Evolutionary conservation across 192 early-diverging fungal species (phyloP).

Genomic region (Linnemannia zychae): DNA sequence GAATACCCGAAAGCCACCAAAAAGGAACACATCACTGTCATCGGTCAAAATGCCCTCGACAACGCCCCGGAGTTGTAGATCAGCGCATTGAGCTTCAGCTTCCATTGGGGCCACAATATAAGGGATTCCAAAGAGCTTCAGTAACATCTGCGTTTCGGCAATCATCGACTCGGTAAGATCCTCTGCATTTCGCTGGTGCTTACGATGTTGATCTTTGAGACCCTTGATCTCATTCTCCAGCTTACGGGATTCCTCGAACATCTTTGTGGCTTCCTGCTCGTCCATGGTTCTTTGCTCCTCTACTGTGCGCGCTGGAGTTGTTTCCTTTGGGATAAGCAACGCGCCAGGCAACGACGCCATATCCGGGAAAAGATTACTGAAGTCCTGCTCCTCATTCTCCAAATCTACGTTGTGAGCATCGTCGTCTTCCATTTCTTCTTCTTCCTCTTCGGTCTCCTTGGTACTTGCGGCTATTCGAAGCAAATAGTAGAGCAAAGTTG

Average conservation of each 20-base stretch:
- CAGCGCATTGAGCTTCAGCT: slow-evolving; percentile 98
- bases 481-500: neutral
- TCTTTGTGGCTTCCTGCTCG: slow-evolving; percentile 48
- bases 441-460: slow-evolving; percentile 9
- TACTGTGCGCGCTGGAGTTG: neutral
- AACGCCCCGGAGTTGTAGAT: slow-evolving; percentile 66
- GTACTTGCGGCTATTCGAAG: neutral
- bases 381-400: slow-evolving; percentile 64
- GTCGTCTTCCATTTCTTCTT: slow-evolving; percentile 28
- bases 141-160: slow-evolving; percentile 78
- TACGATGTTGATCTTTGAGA: slow-evolving; percentile 63
- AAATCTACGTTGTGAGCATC: slow-evolving; percentile 34
- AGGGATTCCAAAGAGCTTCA: slow-evolving; percentile 94
- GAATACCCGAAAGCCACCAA: slow-evolving; percentile 86
- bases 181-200: slow-evolving; percentile 71
- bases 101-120: slow-evolving; percentile 95
- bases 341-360: slow-evolving; percentile 44
- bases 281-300: slow-evolving; percentile 29
- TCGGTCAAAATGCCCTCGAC: slow-evolving; percentile 98
- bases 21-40: slow-evolving; percentile 97
- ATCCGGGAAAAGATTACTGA: slow-evolving; percentile 55
- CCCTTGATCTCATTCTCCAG: slow-evolving; percentile 66
- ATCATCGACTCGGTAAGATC: slow-evolving; percentile 82
- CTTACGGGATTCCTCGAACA: slow-evolving; percentile 57
- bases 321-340: slow-evolving; percentile 22